Conservation (phyloP, 2,329 filamentous ascomycete species). For the Pseudohalonectria lignicola region DNA sequence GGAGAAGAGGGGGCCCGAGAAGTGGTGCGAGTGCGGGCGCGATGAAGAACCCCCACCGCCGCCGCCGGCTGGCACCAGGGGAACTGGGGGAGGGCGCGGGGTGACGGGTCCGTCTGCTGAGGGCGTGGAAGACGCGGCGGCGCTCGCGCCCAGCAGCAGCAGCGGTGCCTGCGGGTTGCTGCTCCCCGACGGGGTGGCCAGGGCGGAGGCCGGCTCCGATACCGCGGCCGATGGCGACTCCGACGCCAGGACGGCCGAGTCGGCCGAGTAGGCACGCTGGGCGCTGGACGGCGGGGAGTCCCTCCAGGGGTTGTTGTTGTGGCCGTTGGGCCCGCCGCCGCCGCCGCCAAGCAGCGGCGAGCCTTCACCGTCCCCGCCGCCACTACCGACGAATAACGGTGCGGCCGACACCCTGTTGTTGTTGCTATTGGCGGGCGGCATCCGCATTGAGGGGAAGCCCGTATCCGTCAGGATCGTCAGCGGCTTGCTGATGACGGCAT, state of each 20-base stretch:
- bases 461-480: conserved; percentile 22
- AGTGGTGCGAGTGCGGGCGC: conserved; percentile 25
- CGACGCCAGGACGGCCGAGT: conserved; percentile 11
- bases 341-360: too few relatives aligned
- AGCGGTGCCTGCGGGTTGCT: too few relatives aligned
- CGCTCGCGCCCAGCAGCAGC: too few relatives aligned
- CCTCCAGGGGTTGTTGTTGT: conserved; percentile 1
- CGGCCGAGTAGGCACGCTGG: conserved; percentile 13
- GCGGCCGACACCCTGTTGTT: conserved; percentile 6
- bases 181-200: conserved; percentile 8
- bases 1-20: conserved; percentile 40
- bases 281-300: neutral
- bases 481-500: conserved; percentile 22
- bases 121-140: neutral
- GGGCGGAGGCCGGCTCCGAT: conserved; percentile 13
- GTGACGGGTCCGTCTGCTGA: neutral
- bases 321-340: conserved; percentile 2
- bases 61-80: too few relatives aligned
- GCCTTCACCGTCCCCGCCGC: too few relatives aligned
- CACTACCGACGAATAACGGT: too few relatives aligned
- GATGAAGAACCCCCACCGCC: too few relatives aligned
- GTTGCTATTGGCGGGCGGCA: conserved; percentile 13
- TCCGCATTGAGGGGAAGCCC: conserved; percentile 23
- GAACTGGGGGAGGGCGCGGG: neutral
- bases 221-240: conserved; percentile 4